phyloP scores from a whole-genome alignment of 2,329 filamentous ascomycete species.

The Epichloe gansuensis region DNA sequence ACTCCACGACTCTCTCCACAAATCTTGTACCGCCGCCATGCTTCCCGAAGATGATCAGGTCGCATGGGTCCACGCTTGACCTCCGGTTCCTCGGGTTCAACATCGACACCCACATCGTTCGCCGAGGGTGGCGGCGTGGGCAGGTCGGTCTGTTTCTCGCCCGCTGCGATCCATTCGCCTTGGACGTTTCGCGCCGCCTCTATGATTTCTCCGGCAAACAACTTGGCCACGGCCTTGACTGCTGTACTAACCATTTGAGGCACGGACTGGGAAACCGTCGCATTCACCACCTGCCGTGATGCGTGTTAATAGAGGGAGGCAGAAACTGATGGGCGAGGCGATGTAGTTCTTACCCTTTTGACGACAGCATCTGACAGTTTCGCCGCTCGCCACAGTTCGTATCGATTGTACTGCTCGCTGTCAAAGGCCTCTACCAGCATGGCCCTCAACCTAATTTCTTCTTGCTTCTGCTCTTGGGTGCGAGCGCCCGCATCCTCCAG shows the following conservation, averaged over 20 bases:
- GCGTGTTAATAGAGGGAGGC: not conserved
- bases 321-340: not conserved
- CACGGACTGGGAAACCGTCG: conserved; percentile 68
- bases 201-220: conserved; percentile 65
- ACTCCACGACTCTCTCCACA: conserved; percentile 50
- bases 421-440: conserved; percentile 55
- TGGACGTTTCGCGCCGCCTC: conserved; percentile 59
- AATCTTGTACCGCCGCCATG: conserved; percentile 53
- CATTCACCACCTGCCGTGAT: conserved; percentile 52
- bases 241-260: conserved; percentile 60
- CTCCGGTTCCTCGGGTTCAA: conserved; percentile 14
- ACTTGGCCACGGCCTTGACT: conserved; percentile 64
- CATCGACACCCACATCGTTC: conserved; percentile 19
- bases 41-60: conserved; percentile 64
- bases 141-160: conserved; percentile 43
- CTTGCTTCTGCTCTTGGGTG: conserved; percentile 55
- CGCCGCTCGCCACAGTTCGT: conserved; percentile 56
- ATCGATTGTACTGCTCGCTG: conserved; percentile 53
- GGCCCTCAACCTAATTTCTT: conserved; percentile 42
- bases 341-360: conserved; percentile 39
- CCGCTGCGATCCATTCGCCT: conserved; percentile 52
- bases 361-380: conserved; percentile 58
- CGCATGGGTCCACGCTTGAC: conserved; percentile 44
- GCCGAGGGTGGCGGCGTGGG: conserved; percentile 28
- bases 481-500: conserved; percentile 46